Percentiles rank a stretch among this genome's conserved stretches.
Conservation (phyloP, 768 basidiomycete species). For the Lepiota subincarnata region DNA sequence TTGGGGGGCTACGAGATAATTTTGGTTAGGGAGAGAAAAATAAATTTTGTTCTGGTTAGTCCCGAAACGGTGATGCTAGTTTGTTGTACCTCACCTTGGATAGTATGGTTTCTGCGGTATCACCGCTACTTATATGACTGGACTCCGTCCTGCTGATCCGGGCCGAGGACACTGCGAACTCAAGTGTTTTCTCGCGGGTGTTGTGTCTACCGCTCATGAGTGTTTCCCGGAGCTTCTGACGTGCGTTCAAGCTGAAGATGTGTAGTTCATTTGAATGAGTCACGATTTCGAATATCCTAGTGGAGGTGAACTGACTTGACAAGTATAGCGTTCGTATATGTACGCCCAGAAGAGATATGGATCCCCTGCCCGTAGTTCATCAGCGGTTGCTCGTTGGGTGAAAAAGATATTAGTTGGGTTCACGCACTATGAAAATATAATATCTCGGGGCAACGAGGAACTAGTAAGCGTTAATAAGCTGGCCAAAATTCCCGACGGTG, state of each 20-base stretch:
- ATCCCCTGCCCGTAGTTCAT: constrained; percentile 8
- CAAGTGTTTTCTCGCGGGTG: neutral
- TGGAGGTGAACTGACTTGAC: constrained; percentile 12
- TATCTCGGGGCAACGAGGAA: neutral
- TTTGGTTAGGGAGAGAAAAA: neutral
- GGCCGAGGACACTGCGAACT: neutral
- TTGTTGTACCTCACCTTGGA: too few relatives aligned
- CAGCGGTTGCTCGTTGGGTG: neutral
- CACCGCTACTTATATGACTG: neutral
- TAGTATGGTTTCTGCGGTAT: too few relatives aligned
- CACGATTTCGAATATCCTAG: too few relatives aligned
- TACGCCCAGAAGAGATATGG: constrained; percentile 17
- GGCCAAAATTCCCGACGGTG: neutral
- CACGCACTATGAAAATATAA: neutral
- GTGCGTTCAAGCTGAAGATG: constrained; percentile 7
- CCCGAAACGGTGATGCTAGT: too few relatives aligned
- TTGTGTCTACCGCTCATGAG: neutral
- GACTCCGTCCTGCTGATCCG: neutral
- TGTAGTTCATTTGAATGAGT: too few relatives aligned
- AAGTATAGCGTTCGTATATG: constrained; percentile 18
- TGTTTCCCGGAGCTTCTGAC: constrained; percentile 4
- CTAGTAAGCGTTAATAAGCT: neutral
- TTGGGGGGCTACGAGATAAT: neutral
- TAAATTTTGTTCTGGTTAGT: too few relatives aligned
- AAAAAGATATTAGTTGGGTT: too few relatives aligned